A percentile compares a stretch with the other conserved stretches of the same genome.
phyloP scores from a whole-genome alignment of 2,329 filamentous ascomycete species.

The Gyromitra esculenta region DNA sequence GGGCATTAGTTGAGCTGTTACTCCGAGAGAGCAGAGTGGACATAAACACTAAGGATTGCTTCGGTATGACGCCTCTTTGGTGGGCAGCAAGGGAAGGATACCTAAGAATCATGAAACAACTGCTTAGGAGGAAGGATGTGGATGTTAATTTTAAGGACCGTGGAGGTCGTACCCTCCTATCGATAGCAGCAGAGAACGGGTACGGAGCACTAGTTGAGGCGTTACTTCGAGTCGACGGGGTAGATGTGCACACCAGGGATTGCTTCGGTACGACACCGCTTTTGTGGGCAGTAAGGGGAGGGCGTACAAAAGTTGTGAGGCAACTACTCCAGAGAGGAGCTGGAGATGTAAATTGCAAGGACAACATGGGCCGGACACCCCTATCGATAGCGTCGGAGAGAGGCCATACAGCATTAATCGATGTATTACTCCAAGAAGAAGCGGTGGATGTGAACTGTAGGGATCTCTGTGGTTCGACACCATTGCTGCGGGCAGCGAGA shows the following conservation, averaged over 20 bases:
- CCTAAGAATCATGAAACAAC: neutral
- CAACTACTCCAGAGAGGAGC: neutral
- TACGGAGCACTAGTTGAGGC: neutral
- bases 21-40: neutral
- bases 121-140: slow-evolving; percentile 3
- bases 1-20: slow-evolving; percentile 17
- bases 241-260: neutral
- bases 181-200: neutral
- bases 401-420: neutral
- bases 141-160: neutral
- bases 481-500: neutral
- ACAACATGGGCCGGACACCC: neutral
- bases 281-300: neutral
- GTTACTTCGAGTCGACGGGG: neutral
- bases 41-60: neutral
- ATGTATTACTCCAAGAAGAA: neutral
- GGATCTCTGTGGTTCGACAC: neutral
- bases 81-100: slow-evolving; percentile 11
- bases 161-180: slow-evolving; percentile 6
- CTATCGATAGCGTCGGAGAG: neutral
- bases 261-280: neutral
- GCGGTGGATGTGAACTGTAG: neutral
- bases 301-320: neutral
- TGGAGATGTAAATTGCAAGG: neutral
- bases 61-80: slow-evolving; percentile 16